Base-by-base conservation (phyloP, 2,329 filamentous ascomycete species). In the Diaporthe citrichinensis region DNA sequence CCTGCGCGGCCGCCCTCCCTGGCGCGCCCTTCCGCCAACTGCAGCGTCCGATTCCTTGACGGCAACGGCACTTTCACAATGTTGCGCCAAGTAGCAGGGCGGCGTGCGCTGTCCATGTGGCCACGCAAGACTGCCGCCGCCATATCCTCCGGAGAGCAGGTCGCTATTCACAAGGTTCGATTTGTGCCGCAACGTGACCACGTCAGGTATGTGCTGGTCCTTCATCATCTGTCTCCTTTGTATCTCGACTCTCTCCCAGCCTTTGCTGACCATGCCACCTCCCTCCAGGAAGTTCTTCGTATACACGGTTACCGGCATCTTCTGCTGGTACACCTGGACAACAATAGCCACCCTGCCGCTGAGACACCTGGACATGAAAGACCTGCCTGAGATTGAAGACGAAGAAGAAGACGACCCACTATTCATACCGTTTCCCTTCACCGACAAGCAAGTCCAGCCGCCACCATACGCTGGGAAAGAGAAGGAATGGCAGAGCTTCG, bases 341-440 rank as follows among this genome's bases (percentile, higher is more conserved):
- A 86, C 87, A 2, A 76, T 90, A 3, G 81, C 84, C 58, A 83
- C 84, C 71, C 85, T 83, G 80, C 79, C 85, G 20, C 85, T 88
- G 44, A 83, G 85, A 25, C 82, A 87, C 20, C 78, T 87, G 68
- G 84, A 88, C 79, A 86, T 83, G 76, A 81, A 84, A 73, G 83
- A 84, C 65, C 78, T 85, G 49, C 81, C 85, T 55, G 77, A 80
- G 41, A 25, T 39, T 20, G 82, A 85, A 8, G 81, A 85, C 20
- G 84, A 86, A 2, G 85, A 86, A 2, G 84, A 87, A 4, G 84
- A 85, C 20, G 85, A 88, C 25, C 82, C 87, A 2, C 78, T 88
- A 7, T 93, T 93, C 76, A 87, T 94, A 10, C 90, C 92, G 0
- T 88, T 94, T 71, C 91, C 91, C 4, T 90, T 91, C 58, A 91